A percentile compares a stretch with the other conserved stretches of the same genome.
phyloP scores from a whole-genome alignment of 2,329 filamentous ascomycete species.

The Emericellopsis atlantica region DNA sequence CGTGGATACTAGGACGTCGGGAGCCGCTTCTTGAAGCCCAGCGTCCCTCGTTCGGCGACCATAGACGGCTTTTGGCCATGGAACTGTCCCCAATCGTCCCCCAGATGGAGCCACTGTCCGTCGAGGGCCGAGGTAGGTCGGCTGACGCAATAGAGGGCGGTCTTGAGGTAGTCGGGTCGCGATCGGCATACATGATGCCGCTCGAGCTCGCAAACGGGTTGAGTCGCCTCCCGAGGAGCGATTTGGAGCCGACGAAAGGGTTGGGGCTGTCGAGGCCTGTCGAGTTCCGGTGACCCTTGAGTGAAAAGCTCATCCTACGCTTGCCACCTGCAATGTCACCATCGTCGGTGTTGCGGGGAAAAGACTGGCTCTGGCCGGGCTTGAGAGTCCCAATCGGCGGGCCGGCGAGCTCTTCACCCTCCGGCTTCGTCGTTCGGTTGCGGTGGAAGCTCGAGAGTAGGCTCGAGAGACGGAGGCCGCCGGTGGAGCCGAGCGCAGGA shows the following conservation, averaged over 20 bases:
- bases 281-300: conserved; percentile 41
- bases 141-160: conserved; percentile 57
- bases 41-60: conserved; percentile 39
- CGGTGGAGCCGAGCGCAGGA: conserved; percentile 22
- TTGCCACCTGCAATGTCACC: conserved; percentile 36
- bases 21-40: conserved; percentile 6
- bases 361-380: conserved; percentile 62
- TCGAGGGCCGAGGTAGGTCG: conserved; percentile 65
- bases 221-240: conserved; percentile 19
- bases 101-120: conserved; percentile 66
- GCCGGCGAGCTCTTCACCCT: conserved; percentile 26
- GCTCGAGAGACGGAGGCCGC: conserved; percentile 27
- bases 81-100: conserved; percentile 37
- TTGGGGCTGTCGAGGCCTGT: conserved; percentile 26
- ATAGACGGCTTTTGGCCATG: conserved; percentile 45
- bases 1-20: conserved; percentile 51
- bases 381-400: conserved; percentile 58
- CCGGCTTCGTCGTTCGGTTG: conserved; percentile 46
- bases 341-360: conserved; percentile 52
- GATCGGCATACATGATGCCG: conserved; percentile 35
- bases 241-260: conserved; percentile 4
- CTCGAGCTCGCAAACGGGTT: conserved; percentile 38
- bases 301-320: conserved; percentile 47
- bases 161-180: conserved; percentile 46
- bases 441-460: conserved; percentile 50